Evolutionary conservation across 192 early-diverging fungal species (phyloP), one percentile per base, ranked within the genome.

Genomic region (Rhizoclosmatium sp.): DNA sequence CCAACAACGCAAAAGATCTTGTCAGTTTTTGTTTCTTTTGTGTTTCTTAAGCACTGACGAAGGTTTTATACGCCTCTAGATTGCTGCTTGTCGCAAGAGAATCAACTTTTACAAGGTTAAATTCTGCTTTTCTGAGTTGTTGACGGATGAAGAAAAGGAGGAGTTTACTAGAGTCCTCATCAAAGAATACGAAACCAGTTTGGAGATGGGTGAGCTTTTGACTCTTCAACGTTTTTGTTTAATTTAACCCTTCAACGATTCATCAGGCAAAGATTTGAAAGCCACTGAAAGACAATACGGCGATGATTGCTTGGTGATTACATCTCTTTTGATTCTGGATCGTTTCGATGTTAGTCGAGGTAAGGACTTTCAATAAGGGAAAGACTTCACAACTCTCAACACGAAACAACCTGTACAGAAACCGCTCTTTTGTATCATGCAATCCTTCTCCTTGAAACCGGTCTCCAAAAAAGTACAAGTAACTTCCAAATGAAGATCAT

Each of bases 401-500:
- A 19, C 46, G 56, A 64, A 65, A 64, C 14, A 59, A 42, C 66
- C 46, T 41, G 10, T 16, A 16, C 14, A 66, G 41, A 49, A 3
- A 41, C 44, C 1, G 2, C 70, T 23, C 71, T 47, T 12, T 49
- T 79, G 46, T 83, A 48, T 65, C 68, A 81, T 1, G 88, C 92
- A 0, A 80, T 92, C 3, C 82, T 88, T 12, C 71, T 98, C 5
- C 79, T 98, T 49, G 95, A 97, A 80, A 84, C 85, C 5, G 95
- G 93, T 0, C 82, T 96, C 44, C 79, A 78, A 51, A 90, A 89
- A 47, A 96, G 94, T 87, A 90, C 88, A 59, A 87, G 90, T 83
- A 95, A 93, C 80, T 96, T 92, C 78, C 90, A 94, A 80, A 92
- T 98, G 69, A 96, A 93, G 80, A 88, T 98, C 23, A 83, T 93